These are phyloP conservation scores for Elsinoe australis DNA, from an alignment of 2,329 filamentous ascomycete genomes.

Conservation along the genomic window DNA sequence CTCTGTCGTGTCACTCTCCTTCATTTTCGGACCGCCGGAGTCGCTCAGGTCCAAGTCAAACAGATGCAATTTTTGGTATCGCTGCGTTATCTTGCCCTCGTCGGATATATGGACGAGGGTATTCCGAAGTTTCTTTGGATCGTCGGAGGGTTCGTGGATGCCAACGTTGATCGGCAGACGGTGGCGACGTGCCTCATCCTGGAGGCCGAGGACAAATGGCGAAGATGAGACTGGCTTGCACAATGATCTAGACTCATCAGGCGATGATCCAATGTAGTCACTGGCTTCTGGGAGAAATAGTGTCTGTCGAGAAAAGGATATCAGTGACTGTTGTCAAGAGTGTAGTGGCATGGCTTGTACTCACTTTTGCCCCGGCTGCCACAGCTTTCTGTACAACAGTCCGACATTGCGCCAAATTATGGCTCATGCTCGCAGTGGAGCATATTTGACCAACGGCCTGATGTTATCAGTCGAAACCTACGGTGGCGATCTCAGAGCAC, in stretches of 20 bases:
- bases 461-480: neutral
- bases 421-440: constrained; percentile 67
- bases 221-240: constrained; percentile 58
- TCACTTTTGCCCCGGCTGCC: constrained; percentile 67
- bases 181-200: constrained; percentile 56
- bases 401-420: constrained; percentile 74
- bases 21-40: constrained; percentile 49
- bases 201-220: constrained; percentile 69
- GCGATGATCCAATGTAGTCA: constrained; percentile 72
- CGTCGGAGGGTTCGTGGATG: constrained; percentile 64
- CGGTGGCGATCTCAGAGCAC: constrained; percentile 2
- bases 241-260: constrained; percentile 61
- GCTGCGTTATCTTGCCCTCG: constrained; percentile 49
- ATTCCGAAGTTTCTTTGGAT: constrained; percentile 51
- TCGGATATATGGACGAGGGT: constrained; percentile 60
- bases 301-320: constrained; percentile 41
- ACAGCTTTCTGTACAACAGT: constrained; percentile 64
- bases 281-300: constrained; percentile 88
- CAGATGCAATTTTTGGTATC: constrained; percentile 84
- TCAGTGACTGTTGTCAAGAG: constrained; percentile 4
- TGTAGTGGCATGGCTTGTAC: constrained; percentile 21
- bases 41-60: constrained; percentile 67
- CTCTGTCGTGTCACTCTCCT: constrained; percentile 62
- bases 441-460: constrained; percentile 87
- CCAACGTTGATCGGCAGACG: constrained; percentile 73